phyloP scores from a whole-genome alignment of 2,329 filamentous ascomycete genomes.

The Dactylellina parvicollis region DNA sequence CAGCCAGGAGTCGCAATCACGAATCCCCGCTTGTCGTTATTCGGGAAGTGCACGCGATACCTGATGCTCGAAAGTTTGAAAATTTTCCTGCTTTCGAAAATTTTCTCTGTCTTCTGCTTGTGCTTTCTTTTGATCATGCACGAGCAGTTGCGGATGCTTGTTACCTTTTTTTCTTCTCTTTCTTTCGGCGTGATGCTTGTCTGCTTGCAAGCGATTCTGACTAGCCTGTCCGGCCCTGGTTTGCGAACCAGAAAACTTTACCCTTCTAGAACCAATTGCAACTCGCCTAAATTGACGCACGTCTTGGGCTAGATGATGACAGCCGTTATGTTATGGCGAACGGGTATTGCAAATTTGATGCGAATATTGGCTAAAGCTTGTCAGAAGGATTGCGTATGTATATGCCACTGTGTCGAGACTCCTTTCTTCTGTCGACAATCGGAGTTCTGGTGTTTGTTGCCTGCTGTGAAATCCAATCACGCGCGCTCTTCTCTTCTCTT shows the following conservation, averaged over 20 bases:
- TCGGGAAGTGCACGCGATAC: conserved; percentile 52
- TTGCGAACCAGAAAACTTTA: conserved; percentile 2
- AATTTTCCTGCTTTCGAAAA: conserved; percentile 12
- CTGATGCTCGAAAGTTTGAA: conserved; percentile 20
- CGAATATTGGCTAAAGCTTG: conserved; percentile 42
- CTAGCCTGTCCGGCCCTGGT: conserved; percentile 34
- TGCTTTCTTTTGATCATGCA: conserved; percentile 31
- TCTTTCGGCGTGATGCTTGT: conserved; percentile 15
- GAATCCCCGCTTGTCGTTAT: conserved; percentile 13
- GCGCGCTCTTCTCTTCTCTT: no score
- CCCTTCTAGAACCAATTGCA: conserved; percentile 49
- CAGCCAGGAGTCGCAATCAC: not conserved
- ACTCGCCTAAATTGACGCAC: conserved; percentile 49
- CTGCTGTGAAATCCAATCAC: not conserved
- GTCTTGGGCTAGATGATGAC: conserved; percentile 37
- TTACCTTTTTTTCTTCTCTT: not conserved
- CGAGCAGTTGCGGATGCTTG: conserved; percentile 32
- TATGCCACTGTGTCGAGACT: not conserved
- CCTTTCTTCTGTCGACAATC: not conserved
- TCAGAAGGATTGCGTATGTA: no score
- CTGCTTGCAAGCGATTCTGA: conserved; percentile 48
- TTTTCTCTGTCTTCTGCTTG: conserved; percentile 7
- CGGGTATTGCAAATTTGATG: conserved; percentile 25
- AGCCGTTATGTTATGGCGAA: conserved; percentile 24
- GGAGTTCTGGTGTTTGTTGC: not conserved